Base-by-base conservation (phyloP, 108 stramenopile genomes). In the Pinguiococcus pyrenoidosus region DNA sequence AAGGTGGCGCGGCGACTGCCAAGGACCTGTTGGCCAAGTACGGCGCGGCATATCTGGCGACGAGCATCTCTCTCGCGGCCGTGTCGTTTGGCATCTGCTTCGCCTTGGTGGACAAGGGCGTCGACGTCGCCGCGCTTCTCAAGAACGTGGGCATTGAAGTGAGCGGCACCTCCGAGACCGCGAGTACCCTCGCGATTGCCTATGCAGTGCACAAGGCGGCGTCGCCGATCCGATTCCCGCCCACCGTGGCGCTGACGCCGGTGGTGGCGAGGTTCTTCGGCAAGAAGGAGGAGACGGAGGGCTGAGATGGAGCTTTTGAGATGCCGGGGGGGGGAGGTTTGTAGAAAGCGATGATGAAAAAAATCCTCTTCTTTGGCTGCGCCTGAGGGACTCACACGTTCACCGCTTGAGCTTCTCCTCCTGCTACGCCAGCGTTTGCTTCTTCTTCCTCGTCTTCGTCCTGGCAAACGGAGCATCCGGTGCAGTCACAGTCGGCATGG, bases 121-220 rank as follows among this genome's bases (percentile, higher is more conserved):
- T 93, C 9, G 87, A 90, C 49, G 87, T 90, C 5, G 68, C 72
- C 0, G 40, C 56, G 4, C 62, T 93, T 1, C 54, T 93, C 48
- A 38, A 66, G 22, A 84, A 79, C 33, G 70, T 93, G 7, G 87
- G 87, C 20, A 90, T 93, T 56, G 61, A 73, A 32, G 35, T 56
- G n/a, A 71, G 62, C 23, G 65, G 68, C 5, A 66, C 69, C 3
- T 62, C 58, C 6, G 81, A 86, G 44, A 90, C 70, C 47, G 81
- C 82, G 0, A 85, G 88, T 18, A 93, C 88, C 27, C 72, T 84
- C 44, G 92, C 87, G 33, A 84, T 93, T 56, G 92, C 92, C 21
- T 93, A 93, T 61, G 89, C 89, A 3, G 85, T 84, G 12, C 92
- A 93, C 62, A 93, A 93, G 73, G 92, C 92, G 9, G 85, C 87